Conservation (phyloP, 345 rosid genomes). For the Boechera retrofracta region DNA sequence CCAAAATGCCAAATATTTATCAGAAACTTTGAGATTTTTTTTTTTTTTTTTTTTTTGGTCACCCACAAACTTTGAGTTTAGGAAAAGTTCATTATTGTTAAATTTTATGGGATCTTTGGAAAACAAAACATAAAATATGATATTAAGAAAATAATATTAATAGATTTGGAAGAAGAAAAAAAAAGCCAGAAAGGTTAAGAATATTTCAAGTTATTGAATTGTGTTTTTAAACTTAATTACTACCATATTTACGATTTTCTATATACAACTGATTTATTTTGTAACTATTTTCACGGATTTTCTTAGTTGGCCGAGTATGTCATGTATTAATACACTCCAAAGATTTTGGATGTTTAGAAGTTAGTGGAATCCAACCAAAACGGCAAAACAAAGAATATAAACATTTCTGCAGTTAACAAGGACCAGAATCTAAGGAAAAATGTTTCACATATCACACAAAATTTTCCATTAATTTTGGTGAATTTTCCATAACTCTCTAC, state of each 20-base stretch:
- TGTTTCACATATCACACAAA: constrained; percentile 30
- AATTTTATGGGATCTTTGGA: too few species aligned
- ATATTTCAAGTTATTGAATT: not conserved
- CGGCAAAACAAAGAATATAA: constrained; percentile 35
- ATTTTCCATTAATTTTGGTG: constrained; percentile 12
- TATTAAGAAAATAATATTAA: too few species aligned
- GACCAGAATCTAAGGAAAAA: constrained; percentile 21
- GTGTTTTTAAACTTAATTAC: not conserved
- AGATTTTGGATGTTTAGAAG: constrained; percentile 18
- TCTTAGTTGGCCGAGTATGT: constrained; percentile 10
- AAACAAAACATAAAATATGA: too few species aligned
- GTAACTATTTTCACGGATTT: not conserved
- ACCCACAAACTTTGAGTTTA: too few species aligned
- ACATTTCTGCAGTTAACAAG: constrained; percentile 18
- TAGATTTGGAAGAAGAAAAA: too few species aligned
- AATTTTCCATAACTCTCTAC: not conserved
- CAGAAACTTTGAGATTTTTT: too few species aligned
- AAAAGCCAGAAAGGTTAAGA: not conserved
- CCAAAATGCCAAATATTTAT: too few species aligned
- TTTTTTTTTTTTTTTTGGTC: too few species aligned
- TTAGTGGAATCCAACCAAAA: constrained; percentile 18
- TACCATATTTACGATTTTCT: not conserved
- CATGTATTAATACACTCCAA: constrained; percentile 19
- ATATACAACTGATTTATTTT: not conserved
- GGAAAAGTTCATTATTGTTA: too few species aligned